Percentiles rank a stretch among this genome's conserved stretches.
Conservation (phyloP, 257 asterid genomes). For the Solanum ahanhuiri region DNA sequence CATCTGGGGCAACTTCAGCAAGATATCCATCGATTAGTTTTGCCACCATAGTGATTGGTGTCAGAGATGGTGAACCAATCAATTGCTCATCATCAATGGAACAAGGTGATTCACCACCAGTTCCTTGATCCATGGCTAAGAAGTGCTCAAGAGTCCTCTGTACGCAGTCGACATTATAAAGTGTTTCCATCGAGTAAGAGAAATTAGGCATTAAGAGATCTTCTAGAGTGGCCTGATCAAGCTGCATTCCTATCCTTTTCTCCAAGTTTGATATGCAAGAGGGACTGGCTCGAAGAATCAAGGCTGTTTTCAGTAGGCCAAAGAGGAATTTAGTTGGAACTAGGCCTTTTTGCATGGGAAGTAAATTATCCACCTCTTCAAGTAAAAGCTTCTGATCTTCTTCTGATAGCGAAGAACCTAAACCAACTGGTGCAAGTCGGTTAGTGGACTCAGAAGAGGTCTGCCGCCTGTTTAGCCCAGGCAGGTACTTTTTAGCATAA, state of each 20-base stretch:
- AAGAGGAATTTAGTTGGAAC: conserved; percentile 63
- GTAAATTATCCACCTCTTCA: conserved; percentile 69
- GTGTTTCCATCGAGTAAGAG: conserved; percentile 85
- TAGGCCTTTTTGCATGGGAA: conserved; percentile 75
- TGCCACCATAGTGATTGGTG: conserved; percentile 89
- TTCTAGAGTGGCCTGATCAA: conserved; percentile 87
- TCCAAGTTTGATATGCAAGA: conserved; percentile 55
- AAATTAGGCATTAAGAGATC: conserved; percentile 90
- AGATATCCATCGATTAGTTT: conserved; percentile 86
- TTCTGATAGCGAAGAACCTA: conserved; percentile 44
- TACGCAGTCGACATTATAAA: conserved; percentile 84
- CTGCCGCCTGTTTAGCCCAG: conserved; percentile 71
- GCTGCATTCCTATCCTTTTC: conserved; percentile 84
- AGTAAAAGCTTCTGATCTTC: conserved; percentile 78
- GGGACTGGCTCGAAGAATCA: conserved; percentile 61
- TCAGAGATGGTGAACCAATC: conserved; percentile 79
- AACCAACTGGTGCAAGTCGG: conserved; percentile 29
- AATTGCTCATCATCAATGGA: conserved; percentile 59
- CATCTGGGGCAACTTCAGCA: conserved; percentile 95
- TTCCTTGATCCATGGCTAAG: conserved; percentile 65
- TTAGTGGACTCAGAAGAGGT: conserved; percentile 38
- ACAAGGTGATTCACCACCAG: conserved; percentile 73
- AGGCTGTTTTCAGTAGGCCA: conserved; percentile 78
- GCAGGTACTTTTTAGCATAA: conserved; percentile 71
- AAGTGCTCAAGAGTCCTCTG: conserved; percentile 79